A percentile compares a stretch with the other conserved stretches of the same genome.
phyloP scores from a whole-genome alignment of 116 monocot genomes.

The Phalaenopsis hybrid region DNA sequence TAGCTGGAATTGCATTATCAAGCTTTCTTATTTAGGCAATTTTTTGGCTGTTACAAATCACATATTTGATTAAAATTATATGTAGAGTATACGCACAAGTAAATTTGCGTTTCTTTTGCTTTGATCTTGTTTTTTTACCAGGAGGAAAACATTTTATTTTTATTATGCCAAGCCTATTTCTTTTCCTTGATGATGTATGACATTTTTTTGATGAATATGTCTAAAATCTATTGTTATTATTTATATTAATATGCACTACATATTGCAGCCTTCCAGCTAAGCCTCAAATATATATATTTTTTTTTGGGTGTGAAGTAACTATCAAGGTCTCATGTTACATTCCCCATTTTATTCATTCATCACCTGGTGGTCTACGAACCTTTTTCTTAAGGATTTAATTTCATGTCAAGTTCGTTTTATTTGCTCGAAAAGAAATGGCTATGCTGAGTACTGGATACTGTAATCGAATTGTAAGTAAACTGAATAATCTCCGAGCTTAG shows the following conservation, averaged over 20 bases:
- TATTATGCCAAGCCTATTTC: too few relatives aligned
- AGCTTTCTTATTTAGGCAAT: too few relatives aligned
- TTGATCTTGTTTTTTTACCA: too few relatives aligned
- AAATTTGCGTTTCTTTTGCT: too few relatives aligned
- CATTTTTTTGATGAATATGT: background rate
- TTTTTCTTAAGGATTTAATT: conserved; percentile 1
- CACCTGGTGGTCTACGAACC: background rate
- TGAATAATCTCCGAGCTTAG: too few relatives aligned
- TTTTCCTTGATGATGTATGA: too few relatives aligned
- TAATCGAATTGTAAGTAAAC: background rate
- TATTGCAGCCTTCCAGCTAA: background rate
- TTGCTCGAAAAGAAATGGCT: background rate
- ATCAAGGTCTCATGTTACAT: background rate
- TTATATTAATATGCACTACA: background rate
- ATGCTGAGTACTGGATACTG: background rate
- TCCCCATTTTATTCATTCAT: background rate
- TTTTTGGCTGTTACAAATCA: too few relatives aligned
- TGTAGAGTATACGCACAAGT: too few relatives aligned
- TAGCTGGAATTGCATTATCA: too few relatives aligned
- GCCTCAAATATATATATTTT: too few relatives aligned
- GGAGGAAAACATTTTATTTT: too few relatives aligned
- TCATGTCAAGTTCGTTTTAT: background rate
- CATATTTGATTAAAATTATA: too few relatives aligned
- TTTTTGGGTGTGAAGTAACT: background rate
- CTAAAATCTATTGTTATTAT: background rate